These are phyloP conservation scores for Cryptococcus sp. DNA, from an alignment of 1,284 basidiomycete species.

Conservation along the genomic window DNA sequence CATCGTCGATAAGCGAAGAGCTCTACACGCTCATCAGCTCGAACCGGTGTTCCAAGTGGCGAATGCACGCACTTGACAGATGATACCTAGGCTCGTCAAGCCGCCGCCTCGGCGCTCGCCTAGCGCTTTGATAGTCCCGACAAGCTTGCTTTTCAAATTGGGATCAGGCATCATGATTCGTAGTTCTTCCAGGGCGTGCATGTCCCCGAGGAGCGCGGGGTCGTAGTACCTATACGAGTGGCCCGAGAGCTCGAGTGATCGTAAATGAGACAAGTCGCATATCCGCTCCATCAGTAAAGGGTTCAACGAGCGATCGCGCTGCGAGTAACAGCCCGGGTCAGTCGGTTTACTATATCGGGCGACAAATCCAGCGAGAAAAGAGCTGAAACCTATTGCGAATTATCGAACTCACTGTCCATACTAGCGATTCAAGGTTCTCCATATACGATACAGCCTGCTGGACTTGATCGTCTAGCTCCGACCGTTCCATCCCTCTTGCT, in stretches of 20 bases:
- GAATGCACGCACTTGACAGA: slow-evolving; percentile 36
- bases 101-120: slow-evolving; percentile 27
- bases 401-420: slow-evolving; percentile 48
- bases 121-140: slow-evolving; percentile 24
- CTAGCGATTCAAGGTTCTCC: slow-evolving; percentile 40
- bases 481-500: slow-evolving; percentile 33
- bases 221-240: slow-evolving; percentile 45
- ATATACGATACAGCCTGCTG: slow-evolving; percentile 35
- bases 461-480: slow-evolving; percentile 40
- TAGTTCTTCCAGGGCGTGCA: slow-evolving; percentile 41
- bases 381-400: not conserved
- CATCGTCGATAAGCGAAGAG: slow-evolving; percentile 42
- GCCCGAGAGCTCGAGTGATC: slow-evolving; percentile 47
- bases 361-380: not conserved
- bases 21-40: slow-evolving; percentile 19
- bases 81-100: slow-evolving; percentile 40
- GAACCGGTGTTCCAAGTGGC: not conserved
- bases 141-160: slow-evolving; percentile 27
- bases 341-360: not conserved
- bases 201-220: slow-evolving; percentile 31
- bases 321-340: not conserved
- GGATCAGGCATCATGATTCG: slow-evolving; percentile 51
- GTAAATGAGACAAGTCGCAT: slow-evolving; percentile 26
- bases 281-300: slow-evolving; percentile 38
- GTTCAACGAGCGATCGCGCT: slow-evolving; percentile 49